A percentile compares a stretch with the other conserved stretches of the same genome.
Evolutionary conservation across 2,329 filamentous ascomycete genomes (phyloP).

Genomic region (Penicillium aurantiogriseum): DNA sequence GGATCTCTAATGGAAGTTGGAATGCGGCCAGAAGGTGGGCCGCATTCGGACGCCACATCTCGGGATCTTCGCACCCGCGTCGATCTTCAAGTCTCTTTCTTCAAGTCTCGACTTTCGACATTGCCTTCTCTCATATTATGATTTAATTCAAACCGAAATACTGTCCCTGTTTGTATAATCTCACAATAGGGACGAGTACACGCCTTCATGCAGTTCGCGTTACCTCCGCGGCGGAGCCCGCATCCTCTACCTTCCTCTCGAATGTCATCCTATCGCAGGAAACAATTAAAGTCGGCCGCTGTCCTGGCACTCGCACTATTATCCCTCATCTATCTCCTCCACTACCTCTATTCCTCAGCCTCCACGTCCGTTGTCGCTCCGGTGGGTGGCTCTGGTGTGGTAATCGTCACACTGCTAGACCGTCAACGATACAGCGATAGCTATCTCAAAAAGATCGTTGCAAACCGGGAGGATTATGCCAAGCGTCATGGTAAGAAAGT

Average conservation of each 20-base stretch:
- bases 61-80: constrained; percentile 8
- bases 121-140: constrained; percentile 8
- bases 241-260: constrained; percentile 60
- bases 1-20: constrained; percentile 5
- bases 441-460: constrained; percentile 71
- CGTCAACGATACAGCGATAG: constrained; percentile 60
- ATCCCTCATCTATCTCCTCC: constrained; percentile 61
- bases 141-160: not conserved
- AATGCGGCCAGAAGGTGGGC: constrained; percentile 13
- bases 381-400: constrained; percentile 52
- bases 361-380: constrained; percentile 28
- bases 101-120: not conserved
- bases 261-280: constrained; percentile 52
- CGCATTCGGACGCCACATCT: constrained; percentile 9
- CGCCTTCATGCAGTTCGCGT: constrained; percentile 78
- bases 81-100: constrained; percentile 5
- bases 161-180: constrained; percentile 14
- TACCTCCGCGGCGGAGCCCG: constrained; percentile 80
- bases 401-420: constrained; percentile 85
- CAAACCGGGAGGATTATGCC: constrained; percentile 84
- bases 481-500: constrained; percentile 70
- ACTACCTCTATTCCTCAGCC: constrained; percentile 38
- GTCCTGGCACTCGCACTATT: constrained; percentile 57
- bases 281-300: constrained; percentile 60
- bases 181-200: constrained; percentile 21